These are phyloP conservation scores for Anthoceros angustus DNA, from an alignment of 225 moss, liverwort and hornwort genomes.

Conservation along the genomic window DNA sequence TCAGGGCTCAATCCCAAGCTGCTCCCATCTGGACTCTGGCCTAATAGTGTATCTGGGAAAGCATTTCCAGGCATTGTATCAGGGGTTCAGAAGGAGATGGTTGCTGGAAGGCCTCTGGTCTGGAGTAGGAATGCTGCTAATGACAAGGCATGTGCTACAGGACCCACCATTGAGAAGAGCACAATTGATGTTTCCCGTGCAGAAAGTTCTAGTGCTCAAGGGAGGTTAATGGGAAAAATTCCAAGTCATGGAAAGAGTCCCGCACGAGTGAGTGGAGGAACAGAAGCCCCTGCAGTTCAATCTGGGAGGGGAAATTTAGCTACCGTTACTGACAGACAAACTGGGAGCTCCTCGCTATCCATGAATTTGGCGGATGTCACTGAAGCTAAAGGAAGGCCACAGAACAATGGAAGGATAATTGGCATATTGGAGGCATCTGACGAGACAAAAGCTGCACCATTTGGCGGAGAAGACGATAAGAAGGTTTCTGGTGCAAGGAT, in stretches of 20 bases:
- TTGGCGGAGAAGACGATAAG: not conserved
- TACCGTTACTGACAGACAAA: constrained; percentile 41
- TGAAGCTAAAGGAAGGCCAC: constrained; percentile 26
- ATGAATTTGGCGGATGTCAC: constrained; percentile 26
- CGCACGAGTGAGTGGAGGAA: constrained; percentile 33
- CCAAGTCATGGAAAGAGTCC: constrained; percentile 76
- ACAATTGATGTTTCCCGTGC: constrained; percentile 28
- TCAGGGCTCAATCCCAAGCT: constrained; percentile 24
- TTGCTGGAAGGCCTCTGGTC: constrained; percentile 47
- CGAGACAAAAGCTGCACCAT: constrained; percentile 11
- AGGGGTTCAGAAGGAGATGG: constrained; percentile 43
- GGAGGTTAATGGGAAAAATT: constrained; percentile 62
- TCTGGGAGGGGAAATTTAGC: constrained; percentile 58
- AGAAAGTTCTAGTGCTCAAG: constrained; percentile 23
- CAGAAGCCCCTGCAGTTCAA: constrained; percentile 32
- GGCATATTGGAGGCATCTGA: constrained; percentile 11
- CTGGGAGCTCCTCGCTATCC: constrained; percentile 12
- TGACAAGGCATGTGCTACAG: constrained; percentile 38
- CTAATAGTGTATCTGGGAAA: constrained; percentile 29
- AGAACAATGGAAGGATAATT: constrained; percentile 8
- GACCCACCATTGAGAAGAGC: constrained; percentile 37
- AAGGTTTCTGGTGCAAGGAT: not conserved
- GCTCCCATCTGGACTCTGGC: constrained; percentile 25
- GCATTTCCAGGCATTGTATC: constrained; percentile 38
- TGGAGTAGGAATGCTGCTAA: constrained; percentile 49